These are phyloP conservation scores for Pleurozium schreberi DNA, from an alignment of 225 moss, liverwort and hornwort species.

Conservation along the genomic window DNA sequence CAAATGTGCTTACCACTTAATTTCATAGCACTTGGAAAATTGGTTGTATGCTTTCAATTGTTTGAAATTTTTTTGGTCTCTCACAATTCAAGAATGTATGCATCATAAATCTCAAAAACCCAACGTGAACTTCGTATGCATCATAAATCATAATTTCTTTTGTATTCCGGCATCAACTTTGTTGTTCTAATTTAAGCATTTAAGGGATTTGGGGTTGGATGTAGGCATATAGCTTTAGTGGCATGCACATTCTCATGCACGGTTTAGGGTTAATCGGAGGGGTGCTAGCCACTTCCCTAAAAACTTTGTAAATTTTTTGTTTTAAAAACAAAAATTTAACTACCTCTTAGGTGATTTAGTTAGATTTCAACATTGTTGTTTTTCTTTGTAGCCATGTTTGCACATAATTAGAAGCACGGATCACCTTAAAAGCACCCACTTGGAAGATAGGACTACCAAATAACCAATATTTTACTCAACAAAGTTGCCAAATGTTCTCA, in stretches of 20 bases:
- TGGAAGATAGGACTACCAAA: accelerated
- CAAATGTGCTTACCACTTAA: no score
- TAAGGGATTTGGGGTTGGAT: accelerated
- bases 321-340: not conserved
- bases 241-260: not conserved
- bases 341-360: not conserved
- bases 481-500: no score
- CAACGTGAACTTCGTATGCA: no score
- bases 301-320: not conserved
- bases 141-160: no score
- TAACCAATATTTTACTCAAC: not conserved
- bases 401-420: accelerated
- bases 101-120: no score
- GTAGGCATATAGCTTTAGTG: no score
- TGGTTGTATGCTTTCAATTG: not conserved
- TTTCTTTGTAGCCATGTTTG: not conserved
- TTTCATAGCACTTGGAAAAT: no score
- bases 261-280: not conserved
- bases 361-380: not conserved
- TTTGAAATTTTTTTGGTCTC: not conserved
- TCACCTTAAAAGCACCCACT: not conserved
- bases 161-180: no score
- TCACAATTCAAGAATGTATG: not conserved
- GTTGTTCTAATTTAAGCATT: no score
- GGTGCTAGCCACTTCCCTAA: accelerated